Evolutionary conservation across 352 stramenopile species (phyloP).

Genomic region (Phytophthora cactorum): DNA sequence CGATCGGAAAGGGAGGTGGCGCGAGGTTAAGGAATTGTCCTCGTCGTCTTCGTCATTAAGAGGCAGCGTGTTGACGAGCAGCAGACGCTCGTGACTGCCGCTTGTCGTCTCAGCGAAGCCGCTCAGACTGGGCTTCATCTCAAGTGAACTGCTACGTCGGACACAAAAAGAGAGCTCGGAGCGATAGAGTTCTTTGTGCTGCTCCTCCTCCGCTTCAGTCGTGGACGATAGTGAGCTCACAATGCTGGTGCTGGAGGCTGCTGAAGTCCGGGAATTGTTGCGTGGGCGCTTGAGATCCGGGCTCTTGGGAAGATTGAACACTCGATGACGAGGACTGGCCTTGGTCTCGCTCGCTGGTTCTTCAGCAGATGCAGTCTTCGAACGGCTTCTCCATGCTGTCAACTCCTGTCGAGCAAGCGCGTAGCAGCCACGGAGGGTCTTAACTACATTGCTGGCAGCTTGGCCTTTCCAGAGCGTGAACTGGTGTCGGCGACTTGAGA

Average conservation of each 20-base stretch:
- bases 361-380: constrained; percentile 1
- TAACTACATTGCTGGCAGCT: constrained; percentile 10
- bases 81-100: constrained; percentile 17
- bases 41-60: constrained; percentile 24
- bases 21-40: neutral
- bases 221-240: constrained; percentile 25
- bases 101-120: constrained; percentile 17
- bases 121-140: constrained; percentile 4
- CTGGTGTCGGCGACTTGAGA: constrained; percentile 18
- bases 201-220: constrained; percentile 24
- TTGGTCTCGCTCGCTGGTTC: neutral
- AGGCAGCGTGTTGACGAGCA: constrained; percentile 12
- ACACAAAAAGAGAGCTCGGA: constrained; percentile 9
- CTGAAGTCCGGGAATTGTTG: neutral
- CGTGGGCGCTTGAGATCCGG: neutral
- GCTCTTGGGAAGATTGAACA: too few relatives aligned
- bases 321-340: neutral
- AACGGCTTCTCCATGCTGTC: constrained; percentile 8
- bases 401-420: constrained; percentile 24
- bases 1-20: constrained; percentile 25
- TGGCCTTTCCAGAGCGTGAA: constrained; percentile 26
- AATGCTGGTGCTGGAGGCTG: constrained; percentile 9
- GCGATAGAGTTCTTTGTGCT: constrained; percentile 6
- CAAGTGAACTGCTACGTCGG: neutral
- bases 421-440: constrained; percentile 23